phyloP scores from a whole-genome alignment of 139 green algal species.

The Micromonas pusilla region DNA sequence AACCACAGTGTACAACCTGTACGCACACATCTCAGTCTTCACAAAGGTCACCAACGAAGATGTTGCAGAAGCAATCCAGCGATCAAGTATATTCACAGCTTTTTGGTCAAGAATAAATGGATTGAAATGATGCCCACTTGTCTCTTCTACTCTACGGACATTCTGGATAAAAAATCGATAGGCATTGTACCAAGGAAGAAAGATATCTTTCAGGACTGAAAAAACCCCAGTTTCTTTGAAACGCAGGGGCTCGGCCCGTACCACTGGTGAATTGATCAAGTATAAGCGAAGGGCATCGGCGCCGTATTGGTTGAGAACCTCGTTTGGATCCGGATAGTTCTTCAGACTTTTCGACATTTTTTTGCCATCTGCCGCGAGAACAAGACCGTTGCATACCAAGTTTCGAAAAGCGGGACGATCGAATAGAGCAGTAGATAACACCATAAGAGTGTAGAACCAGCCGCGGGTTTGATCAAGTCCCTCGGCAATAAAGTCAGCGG shows the following conservation, averaged over 20 bases:
- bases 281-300: conserved; percentile 94
- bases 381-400: conserved; percentile 97
- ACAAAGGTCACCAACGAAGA: conserved; percentile 42
- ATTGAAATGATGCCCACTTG: conserved; percentile 34
- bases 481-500: conserved; percentile 90
- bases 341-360: conserved; percentile 99
- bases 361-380: conserved; percentile 95
- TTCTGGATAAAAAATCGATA: conserved; percentile 71
- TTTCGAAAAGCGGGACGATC: conserved; percentile 97
- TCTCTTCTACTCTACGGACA: conserved; percentile 12
- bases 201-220: conserved; percentile 89
- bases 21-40: conserved; percentile 85
- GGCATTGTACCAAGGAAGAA: conserved; percentile 99
- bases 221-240: conserved; percentile 96
- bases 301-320: conserved; percentile 73
- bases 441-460: conserved; percentile 99
- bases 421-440: conserved; percentile 95
- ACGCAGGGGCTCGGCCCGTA: conserved; percentile 81
- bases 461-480: conserved; percentile 88
- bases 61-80: conserved; percentile 30
- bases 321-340: conserved; percentile 85
- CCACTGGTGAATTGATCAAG: conserved; percentile 94
- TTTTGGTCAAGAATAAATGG: background rate
- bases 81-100: conserved; percentile 32
- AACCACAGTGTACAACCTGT: conserved; percentile 90